Base-by-base conservation (phyloP, 2,329 filamentous ascomycete species). In the Diaporthe aspalathi region DNA sequence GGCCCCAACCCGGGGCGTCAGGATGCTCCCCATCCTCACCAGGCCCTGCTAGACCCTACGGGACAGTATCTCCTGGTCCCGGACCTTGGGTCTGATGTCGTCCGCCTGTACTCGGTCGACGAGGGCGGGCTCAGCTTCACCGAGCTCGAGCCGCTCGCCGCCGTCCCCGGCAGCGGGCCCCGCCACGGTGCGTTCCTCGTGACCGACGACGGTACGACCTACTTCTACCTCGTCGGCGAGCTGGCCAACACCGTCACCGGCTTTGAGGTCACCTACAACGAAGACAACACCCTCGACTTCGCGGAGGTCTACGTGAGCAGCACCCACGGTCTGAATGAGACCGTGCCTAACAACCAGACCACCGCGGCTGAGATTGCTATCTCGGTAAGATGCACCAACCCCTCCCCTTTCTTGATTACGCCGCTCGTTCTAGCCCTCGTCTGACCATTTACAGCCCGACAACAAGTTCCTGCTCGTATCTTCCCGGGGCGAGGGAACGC, bases 11-110 rank as follows among this genome's bases (percentile, higher is more conserved):
- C 81, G 2, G 77, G 80, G 6, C 86, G 88, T 66, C 89, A 92
- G 79, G 83, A 87, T 52, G 82, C 84, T 8, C 83, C 90, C 3
- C 89, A 91, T 77, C 90, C 90, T 22, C 91, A 93, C 79, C 82
- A 91, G 77, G 86, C 88, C n/a, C 78, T 92, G 66, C 77, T 91
- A 43, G 91, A 93, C 77, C 91, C 91, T 8, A 91, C 88, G 2
- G 87, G 86, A 7, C 76, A 83, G n/a, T 93, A 87, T 78, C 76
- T 93, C 35, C 76, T 93, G 11, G 85, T 90, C 11, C 90, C 91
- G 1, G 92, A 93, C 75, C 84, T 94, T 6, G 89, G 91, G 50
- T 84, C 87, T 70, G 92, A 93, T 75, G 76, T 89, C 8, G 79
- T 93, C 60, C 89, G 88, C 73, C 80, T 83, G 70, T 93, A 88